Evolutionary conservation across 805 yeast species (phyloP).

Genomic region (Hanseniaspora occidentalis): DNA sequence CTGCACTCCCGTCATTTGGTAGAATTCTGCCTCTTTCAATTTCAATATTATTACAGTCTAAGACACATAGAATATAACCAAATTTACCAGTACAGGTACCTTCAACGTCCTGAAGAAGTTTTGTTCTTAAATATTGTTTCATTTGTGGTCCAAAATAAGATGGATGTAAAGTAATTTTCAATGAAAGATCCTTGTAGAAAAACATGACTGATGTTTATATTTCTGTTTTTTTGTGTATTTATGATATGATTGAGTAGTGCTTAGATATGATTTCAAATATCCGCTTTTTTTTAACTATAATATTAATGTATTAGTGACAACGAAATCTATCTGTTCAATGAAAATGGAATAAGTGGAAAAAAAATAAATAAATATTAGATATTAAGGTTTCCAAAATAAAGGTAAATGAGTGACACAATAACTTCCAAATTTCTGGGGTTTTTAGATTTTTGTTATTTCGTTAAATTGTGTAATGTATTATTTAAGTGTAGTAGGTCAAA

Average conservation of each 20-base stretch:
- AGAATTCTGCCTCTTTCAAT: constrained; percentile 89
- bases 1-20: constrained; percentile 89
- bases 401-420: too few relatives aligned
- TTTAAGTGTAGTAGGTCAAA: too few relatives aligned
- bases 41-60: constrained; percentile 88
- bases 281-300: too few relatives aligned
- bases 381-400: too few relatives aligned
- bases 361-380: too few relatives aligned
- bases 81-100: constrained; percentile 98
- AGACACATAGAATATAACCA: constrained; percentile 92
- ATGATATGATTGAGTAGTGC: not conserved
- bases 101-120: constrained; percentile 88
- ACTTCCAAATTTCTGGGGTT: too few relatives aligned
- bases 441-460: too few relatives aligned
- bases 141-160: constrained; percentile 96
- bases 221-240: not conserved
- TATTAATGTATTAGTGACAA: too few relatives aligned
- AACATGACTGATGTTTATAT: constrained; percentile 21
- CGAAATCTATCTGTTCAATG: too few relatives aligned
- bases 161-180: constrained; percentile 89
- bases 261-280: too few relatives aligned
- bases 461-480: too few relatives aligned
- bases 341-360: too few relatives aligned
- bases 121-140: constrained; percentile 85
- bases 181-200: constrained; percentile 70